These are phyloP conservation scores for Pseudogymnoascus sp. DNA, from an alignment of 2,329 filamentous ascomycete species.

Conservation along the genomic window DNA sequence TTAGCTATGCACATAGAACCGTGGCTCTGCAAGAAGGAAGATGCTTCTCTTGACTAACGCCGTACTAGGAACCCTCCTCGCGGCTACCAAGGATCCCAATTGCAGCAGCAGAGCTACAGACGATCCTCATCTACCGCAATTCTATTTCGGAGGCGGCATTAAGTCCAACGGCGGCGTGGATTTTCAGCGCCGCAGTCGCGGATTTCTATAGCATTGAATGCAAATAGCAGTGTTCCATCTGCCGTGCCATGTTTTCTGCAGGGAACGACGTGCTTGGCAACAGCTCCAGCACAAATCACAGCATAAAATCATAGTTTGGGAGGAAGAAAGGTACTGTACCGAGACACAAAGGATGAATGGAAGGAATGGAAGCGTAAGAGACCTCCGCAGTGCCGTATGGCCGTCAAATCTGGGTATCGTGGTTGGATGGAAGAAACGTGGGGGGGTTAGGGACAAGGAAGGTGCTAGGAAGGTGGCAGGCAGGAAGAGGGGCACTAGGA, in stretches of 20 bases:
- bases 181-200: not conserved
- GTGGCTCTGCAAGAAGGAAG: not conserved
- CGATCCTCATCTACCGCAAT: not conserved
- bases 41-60: not conserved
- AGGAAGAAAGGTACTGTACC: not conserved
- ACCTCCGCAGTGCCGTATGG: not conserved
- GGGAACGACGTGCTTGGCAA: not conserved
- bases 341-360: not conserved
- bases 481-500: not conserved
- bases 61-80: not conserved
- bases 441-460: not conserved
- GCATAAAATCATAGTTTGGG: not conserved
- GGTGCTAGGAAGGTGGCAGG: not conserved
- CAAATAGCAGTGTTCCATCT: not conserved
- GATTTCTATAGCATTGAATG: not conserved
- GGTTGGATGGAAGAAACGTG: constrained; percentile 7
- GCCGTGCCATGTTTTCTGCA: not conserved
- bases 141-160: not conserved
- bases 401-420: not conserved
- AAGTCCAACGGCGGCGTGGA: not conserved
- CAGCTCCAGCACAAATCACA: not conserved
- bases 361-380: not conserved
- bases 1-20: not conserved
- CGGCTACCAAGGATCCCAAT: not conserved
- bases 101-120: not conserved